Percentiles rank a stretch among this genome's conserved stretches.
Evolutionary conservation across 2,329 filamentous ascomycete species (phyloP).

Genomic region (Aschersonia sp.): DNA sequence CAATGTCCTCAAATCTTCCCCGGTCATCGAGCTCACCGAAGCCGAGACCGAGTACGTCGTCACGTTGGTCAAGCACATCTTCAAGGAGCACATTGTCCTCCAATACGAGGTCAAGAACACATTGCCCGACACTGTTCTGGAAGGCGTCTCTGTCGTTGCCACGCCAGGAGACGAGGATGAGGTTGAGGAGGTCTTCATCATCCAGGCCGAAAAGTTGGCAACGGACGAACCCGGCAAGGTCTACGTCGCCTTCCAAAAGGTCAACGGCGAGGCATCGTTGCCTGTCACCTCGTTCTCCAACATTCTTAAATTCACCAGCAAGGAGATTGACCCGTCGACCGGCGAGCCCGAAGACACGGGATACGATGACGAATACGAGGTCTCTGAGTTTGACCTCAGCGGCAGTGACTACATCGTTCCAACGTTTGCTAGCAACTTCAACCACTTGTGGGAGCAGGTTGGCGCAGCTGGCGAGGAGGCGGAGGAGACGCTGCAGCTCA

Average conservation of each 20-base stretch:
- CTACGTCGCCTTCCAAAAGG: slow-evolving; percentile 87
- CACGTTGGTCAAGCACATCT: slow-evolving; percentile 85
- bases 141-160: slow-evolving; percentile 74
- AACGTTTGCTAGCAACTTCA: slow-evolving; percentile 87
- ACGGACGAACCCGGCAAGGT: slow-evolving; percentile 84
- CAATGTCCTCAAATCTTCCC: slow-evolving; percentile 78
- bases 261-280: slow-evolving; percentile 60
- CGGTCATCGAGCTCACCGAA: slow-evolving; percentile 79
- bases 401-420: slow-evolving; percentile 92
- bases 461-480: slow-evolving; percentile 80
- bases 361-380: slow-evolving; percentile 96
- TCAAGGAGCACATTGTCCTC: slow-evolving; percentile 90
- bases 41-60: slow-evolving; percentile 97
- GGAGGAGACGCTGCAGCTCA: slow-evolving; percentile 79
- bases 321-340: slow-evolving; percentile 94
- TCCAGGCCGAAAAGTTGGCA: slow-evolving; percentile 68
- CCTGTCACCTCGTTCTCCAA: slow-evolving; percentile 77
- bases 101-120: slow-evolving; percentile 99
- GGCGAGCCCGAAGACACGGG: slow-evolving; percentile 80
- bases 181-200: slow-evolving; percentile 83
- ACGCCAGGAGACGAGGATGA: slow-evolving; percentile 71
- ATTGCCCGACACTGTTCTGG: slow-evolving; percentile 74
- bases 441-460: slow-evolving; percentile 88
- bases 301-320: slow-evolving; percentile 89
- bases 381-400: slow-evolving; percentile 79